Base-by-base conservation (phyloP, 225 moss, liverwort and hornwort genomes). In the Marchantia paleacea region DNA sequence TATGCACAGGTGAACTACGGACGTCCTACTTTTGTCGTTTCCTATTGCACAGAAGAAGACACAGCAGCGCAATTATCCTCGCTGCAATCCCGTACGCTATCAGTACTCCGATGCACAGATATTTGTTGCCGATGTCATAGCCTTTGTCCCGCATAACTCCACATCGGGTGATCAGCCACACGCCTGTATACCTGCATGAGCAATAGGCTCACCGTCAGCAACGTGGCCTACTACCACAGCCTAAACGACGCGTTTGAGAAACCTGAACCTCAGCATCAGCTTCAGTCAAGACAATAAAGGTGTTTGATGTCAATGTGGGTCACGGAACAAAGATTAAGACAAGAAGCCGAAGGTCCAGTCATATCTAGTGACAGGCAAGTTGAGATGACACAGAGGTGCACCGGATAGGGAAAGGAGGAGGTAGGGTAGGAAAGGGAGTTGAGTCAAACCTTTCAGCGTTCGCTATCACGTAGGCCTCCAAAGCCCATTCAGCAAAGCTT, bases 111-210 rank as follows among this genome's bases (percentile, higher is more conserved):
- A 99, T 55, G 83, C 94, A 95, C 16, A 75, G 3, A 64, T 85
- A 78, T 28, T 81, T 86, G 78, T 92, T 54, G 48, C 86, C 79
- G 47, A 99, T 73, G 18, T 51, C 29, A 62, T 99, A 99, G 4
- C 90, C 87, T 73, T 79, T 89, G 65, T 28, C 87, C 47, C 69
- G 51, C 84, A 99, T 89, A 19, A 85, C 86, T 51, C 85, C 88
- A 39, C 99, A 99, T 4, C 99, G 94, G 51, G 91, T 75, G 75
- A 99, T 88, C 28, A 99, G 80, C 99, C 99, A 99, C 69, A 99
- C 99, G 39, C 99, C 99, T 62, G 89, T 83, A 81, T 95, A 99
- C 84, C 95, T 95, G 95, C 86, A 19, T 26, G n/a, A 16, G 10
- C 72, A 22, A n/a, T 18, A 8, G 0, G 51, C 8, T 24, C 25